phyloP scores from a whole-genome alignment of 768 basidiomycete species.

The Russula lepida region DNA sequence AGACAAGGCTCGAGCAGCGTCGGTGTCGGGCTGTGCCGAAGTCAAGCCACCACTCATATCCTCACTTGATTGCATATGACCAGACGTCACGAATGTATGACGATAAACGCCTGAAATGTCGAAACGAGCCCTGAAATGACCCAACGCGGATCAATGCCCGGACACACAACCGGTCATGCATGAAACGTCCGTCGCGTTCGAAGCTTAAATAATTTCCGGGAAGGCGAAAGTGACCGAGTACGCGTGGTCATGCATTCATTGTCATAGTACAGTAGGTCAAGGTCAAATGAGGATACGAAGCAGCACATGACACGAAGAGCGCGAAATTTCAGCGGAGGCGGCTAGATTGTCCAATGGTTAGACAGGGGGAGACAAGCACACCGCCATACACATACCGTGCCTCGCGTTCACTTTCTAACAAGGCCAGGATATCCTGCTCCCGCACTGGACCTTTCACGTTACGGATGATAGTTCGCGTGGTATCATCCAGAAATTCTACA shows the following conservation, averaged over 20 bases:
- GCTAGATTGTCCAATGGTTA: constrained; percentile 19
- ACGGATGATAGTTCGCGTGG: constrained; percentile 90
- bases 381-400: constrained; percentile 67
- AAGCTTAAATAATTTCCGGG: neutral
- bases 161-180: neutral
- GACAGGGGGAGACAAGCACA: neutral
- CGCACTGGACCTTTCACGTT: constrained; percentile 98
- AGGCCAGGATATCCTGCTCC: constrained; percentile 91
- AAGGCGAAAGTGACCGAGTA: neutral
- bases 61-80: too few species aligned
- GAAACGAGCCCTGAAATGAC: neutral
- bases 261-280: constrained; percentile 21
- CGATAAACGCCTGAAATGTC: neutral
- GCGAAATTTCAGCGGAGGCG: constrained; percentile 27
- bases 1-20: too few species aligned
- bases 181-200: neutral
- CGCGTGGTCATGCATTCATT: constrained; percentile 7
- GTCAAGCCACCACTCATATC: too few species aligned
- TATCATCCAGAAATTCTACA: constrained; percentile 98
- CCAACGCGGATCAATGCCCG: neutral
- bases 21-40: neutral
- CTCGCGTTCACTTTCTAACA: constrained; percentile 98
- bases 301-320: neutral
- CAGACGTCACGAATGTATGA: neutral
- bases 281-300: constrained; percentile 13